Evolutionary conservation across 495 filamentous ascomycete species (phyloP).

Genomic region (Ramalina intermedia): DNA sequence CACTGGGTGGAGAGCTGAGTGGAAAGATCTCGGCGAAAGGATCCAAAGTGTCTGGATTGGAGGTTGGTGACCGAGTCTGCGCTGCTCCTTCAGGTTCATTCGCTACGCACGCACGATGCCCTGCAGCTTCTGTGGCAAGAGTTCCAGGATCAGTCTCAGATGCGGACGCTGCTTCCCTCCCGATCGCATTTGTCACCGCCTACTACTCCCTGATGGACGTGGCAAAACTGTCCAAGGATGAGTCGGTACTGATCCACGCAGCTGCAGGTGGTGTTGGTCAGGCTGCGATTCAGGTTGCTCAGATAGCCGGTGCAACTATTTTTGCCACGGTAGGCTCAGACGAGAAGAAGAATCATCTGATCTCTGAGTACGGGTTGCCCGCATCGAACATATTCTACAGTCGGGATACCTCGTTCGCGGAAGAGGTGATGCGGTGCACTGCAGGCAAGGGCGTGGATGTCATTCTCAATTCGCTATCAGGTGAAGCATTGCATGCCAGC

Average conservation of each 20-base stretch:
- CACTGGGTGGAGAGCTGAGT: conserved; percentile 28
- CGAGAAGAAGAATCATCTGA: conserved; percentile 26
- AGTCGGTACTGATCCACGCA: conserved; percentile 20
- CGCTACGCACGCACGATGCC: background rate
- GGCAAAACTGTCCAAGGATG: conserved; percentile 12
- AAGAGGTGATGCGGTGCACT: conserved; percentile 29
- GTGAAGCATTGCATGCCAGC: conserved; percentile 23
- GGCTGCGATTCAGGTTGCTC: conserved; percentile 37
- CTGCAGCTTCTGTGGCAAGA: conserved; percentile 5
- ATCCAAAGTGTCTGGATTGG: conserved; percentile 17
- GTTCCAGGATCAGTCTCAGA: conserved; percentile 14
- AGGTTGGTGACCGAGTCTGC: conserved; percentile 30
- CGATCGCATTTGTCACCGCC: conserved; percentile 15
- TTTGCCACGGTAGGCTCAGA: conserved; percentile 39
- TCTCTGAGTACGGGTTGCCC: conserved; percentile 22
- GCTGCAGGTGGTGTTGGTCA: conserved; percentile 31
- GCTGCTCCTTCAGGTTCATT: conserved; percentile 20
- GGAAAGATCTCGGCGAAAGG: conserved; percentile 28
- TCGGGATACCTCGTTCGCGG: conserved; percentile 25
- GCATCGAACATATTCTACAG: conserved; percentile 33
- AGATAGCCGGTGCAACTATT: conserved; percentile 37
- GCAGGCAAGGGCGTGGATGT: conserved; percentile 39
- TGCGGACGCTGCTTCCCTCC: conserved; percentile 18
- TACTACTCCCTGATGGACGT: conserved; percentile 14
- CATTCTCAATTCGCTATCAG: conserved; percentile 35